Conservation (phyloP, 805 yeast species). For the Scheffersomyces coipomensis region DNA sequence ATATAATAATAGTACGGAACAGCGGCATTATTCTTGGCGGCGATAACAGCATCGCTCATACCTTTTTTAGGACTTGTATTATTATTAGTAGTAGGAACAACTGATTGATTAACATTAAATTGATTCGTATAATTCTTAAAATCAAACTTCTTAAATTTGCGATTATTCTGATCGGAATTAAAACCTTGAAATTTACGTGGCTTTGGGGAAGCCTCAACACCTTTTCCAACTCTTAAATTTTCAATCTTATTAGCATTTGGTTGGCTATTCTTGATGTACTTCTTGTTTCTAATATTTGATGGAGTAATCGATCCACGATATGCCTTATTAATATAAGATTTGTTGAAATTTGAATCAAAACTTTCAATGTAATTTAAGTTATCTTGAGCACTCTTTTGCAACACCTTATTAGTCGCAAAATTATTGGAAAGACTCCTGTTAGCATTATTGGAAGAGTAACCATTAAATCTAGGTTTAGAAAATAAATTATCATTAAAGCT, state of each 20-base stretch:
- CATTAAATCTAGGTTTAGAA: constrained; percentile 10
- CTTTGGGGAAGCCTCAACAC: no score
- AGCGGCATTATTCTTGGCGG: background rate
- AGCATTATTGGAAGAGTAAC: constrained; percentile 10
- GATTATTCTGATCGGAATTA: constrained; percentile 1
- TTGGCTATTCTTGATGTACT: background rate
- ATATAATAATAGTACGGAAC: constrained; percentile 16
- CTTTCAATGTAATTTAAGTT: no score
- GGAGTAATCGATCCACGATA: no score
- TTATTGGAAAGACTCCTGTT: constrained; percentile 1
- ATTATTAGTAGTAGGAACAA: background rate
- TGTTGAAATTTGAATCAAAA: no score
- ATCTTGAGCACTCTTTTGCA: no score
- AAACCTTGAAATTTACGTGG: constrained; percentile 8
- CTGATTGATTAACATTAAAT: background rate
- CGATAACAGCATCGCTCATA: background rate
- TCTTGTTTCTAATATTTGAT: no score
- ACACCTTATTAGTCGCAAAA: no score
- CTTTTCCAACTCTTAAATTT: background rate
- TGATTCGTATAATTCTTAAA: background rate
- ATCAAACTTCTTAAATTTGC: constrained; percentile 1
- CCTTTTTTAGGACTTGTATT: background rate
- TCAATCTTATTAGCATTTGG: background rate
- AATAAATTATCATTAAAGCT: background rate
- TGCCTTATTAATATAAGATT: no score